phyloP scores from a whole-genome alignment of 2,329 filamentous ascomycete species.

The Alternaria sp. region DNA sequence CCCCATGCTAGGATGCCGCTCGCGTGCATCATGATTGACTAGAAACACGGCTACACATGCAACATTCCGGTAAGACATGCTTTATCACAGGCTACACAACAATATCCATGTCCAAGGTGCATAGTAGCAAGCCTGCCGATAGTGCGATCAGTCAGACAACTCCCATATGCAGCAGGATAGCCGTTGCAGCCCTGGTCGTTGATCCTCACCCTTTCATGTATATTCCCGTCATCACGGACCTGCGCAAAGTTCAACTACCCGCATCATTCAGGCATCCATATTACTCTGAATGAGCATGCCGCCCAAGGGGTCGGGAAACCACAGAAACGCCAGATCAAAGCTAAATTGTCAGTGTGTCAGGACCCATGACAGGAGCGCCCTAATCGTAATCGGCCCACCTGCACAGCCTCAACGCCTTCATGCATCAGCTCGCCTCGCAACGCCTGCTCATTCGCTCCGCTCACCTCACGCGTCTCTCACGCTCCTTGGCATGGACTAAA shows the following conservation, averaged over 20 bases:
- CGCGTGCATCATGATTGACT: slow-evolving; percentile 25
- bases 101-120: slow-evolving; percentile 22
- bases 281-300: slow-evolving; percentile 2
- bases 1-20: slow-evolving; percentile 11
- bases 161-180: slow-evolving; percentile 22
- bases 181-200: slow-evolving; percentile 21
- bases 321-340: slow-evolving; percentile 9
- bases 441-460: slow-evolving; percentile 31
- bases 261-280: slow-evolving; percentile 18
- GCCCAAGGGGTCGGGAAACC: slow-evolving; percentile 2
- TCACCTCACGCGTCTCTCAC: slow-evolving; percentile 20
- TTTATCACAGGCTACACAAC: slow-evolving; percentile 21
- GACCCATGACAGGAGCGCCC: slow-evolving; percentile 22
- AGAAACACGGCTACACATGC: slow-evolving; percentile 29
- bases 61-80: slow-evolving; percentile 28
- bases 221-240: slow-evolving; percentile 9
- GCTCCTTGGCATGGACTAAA: slow-evolving; percentile 15
- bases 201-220: slow-evolving; percentile 16
- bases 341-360: slow-evolving; percentile 23
- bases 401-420: slow-evolving; percentile 48
- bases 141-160: slow-evolving; percentile 22
- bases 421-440: slow-evolving; percentile 29
- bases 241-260: slow-evolving; percentile 3
- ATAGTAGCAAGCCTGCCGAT: slow-evolving; percentile 21
- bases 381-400: slow-evolving; percentile 17